Percentiles rank a stretch among this genome's conserved stretches.
Conservation (phyloP, 352 stramenopile species). For the Phytopythium vexans region DNA sequence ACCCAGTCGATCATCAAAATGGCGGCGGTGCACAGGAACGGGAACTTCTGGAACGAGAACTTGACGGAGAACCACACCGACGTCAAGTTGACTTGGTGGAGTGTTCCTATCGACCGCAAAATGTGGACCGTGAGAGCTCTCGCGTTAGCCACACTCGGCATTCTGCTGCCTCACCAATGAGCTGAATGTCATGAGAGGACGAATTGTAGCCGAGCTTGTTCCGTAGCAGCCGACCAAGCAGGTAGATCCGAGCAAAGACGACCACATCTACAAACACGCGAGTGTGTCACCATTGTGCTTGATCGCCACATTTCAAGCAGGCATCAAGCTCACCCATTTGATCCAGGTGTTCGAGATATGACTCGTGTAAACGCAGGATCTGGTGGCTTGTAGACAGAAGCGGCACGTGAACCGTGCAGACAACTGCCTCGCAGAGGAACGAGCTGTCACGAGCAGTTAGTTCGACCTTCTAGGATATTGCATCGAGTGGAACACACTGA, state of each 20-base stretch:
- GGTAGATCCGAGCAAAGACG: conserved; percentile 48
- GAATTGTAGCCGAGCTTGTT: conserved; percentile 44
- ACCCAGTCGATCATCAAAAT: conserved; percentile 50
- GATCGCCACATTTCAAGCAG: background rate
- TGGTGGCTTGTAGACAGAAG: conserved; percentile 21
- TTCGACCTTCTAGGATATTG: background rate
- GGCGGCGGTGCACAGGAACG: conserved; percentile 31
- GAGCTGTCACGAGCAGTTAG: conserved; percentile 11
- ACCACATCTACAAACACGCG: conserved; percentile 27
- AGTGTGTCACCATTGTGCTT: background rate
- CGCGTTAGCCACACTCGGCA: background rate
- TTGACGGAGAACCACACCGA: conserved; percentile 64
- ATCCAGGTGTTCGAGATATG: conserved; percentile 34
- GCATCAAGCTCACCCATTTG: conserved; percentile 34
- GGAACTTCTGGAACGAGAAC: conserved; percentile 50
- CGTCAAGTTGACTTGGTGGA: conserved; percentile 53
- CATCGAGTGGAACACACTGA: background rate
- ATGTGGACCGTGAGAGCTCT: background rate
- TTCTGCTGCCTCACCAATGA: conserved; percentile 19
- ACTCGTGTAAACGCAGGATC: conserved; percentile 22
- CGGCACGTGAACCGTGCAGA: conserved; percentile 43
- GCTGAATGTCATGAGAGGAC: conserved; percentile 28
- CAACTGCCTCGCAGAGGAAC: conserved; percentile 37
- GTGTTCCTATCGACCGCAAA: conserved; percentile 21
- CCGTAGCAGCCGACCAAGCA: conserved; percentile 47